Evolutionary conservation across 345 rosid genomes (phyloP).

Genomic region (Citrus cavaleriei): DNA sequence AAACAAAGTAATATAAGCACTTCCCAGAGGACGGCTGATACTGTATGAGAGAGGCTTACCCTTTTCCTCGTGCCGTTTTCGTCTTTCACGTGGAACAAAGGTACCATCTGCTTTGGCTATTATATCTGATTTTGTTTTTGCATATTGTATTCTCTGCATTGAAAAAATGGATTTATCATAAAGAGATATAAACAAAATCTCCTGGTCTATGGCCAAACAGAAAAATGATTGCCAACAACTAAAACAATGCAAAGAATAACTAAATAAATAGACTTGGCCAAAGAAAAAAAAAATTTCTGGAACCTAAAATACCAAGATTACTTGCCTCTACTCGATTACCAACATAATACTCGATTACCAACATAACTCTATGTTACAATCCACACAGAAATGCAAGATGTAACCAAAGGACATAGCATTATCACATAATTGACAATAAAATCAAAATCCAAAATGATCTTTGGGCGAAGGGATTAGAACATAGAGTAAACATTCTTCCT

Average conservation of each 20-base stretch:
- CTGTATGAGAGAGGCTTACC: conserved; percentile 33
- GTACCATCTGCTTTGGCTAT: conserved; percentile 97
- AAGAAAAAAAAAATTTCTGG: not conserved
- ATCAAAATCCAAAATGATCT: not conserved
- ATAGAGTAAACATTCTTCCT: not conserved
- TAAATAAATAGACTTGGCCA: not conserved
- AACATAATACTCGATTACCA: not conserved
- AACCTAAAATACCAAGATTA: not conserved
- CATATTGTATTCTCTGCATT: conserved; percentile 83
- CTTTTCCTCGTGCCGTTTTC: conserved; percentile 93
- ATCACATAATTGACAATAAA: not conserved
- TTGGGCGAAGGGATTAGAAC: not conserved
- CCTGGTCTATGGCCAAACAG: not conserved
- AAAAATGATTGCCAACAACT: not conserved
- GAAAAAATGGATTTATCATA: conserved; percentile 1
- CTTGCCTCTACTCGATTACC: not conserved
- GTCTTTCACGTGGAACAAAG: conserved; percentile 91
- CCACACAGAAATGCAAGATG: not conserved
- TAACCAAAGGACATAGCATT: not conserved
- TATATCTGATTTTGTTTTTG: conserved; percentile 90
- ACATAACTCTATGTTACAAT: not conserved
- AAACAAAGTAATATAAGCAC: not conserved
- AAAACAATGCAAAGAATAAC: not conserved
- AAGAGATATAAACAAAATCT: not conserved
- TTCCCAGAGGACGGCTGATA: not conserved